A percentile compares a stretch with the other conserved stretches of the same genome.
Evolutionary conservation across 169 alveolate genomes (phyloP).

Genomic region (Condylostoma magnum): DNA sequence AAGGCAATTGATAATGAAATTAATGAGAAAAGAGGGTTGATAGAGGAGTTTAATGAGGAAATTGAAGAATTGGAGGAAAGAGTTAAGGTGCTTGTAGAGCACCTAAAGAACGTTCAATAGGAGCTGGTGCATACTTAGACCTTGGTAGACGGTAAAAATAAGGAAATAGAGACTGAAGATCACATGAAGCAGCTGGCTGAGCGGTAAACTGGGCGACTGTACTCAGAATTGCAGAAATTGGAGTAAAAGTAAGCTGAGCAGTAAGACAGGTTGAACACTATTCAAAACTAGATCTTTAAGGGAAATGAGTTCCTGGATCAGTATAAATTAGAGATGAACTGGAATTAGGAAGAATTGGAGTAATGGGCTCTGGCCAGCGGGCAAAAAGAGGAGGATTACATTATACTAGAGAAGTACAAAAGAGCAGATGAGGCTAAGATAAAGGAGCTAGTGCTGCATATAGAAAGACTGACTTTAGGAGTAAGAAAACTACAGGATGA

Average conservation of each 20-base stretch:
- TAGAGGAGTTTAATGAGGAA: conserved; percentile 60
- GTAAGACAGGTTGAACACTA: conserved; percentile 84
- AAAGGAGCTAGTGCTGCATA: conserved; percentile 82
- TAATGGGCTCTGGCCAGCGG: conserved; percentile 95
- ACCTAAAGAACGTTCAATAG: conserved; percentile 78
- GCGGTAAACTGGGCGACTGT: conserved; percentile 81
- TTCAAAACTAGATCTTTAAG: conserved; percentile 83
- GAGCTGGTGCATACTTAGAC: conserved; percentile 88
- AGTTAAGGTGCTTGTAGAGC: conserved; percentile 78
- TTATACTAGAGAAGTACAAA: conserved; percentile 86
- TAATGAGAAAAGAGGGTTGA: conserved; percentile 58
- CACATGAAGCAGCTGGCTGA: conserved; percentile 78
- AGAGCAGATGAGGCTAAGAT: conserved; percentile 92
- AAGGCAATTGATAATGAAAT: conserved; percentile 80
- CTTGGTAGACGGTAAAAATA: conserved; percentile 82
- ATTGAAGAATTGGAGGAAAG: conserved; percentile 86
- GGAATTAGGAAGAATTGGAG: conserved; percentile 93
- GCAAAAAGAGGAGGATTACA: conserved; percentile 90
- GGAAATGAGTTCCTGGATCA: conserved; percentile 92
- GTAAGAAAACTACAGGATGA: conserved; percentile 71
- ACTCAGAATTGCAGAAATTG: conserved; percentile 75
- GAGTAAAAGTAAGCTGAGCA: conserved; percentile 77
- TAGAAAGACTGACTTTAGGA: conserved; percentile 82
- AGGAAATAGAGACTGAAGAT: conserved; percentile 89
- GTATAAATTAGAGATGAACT: conserved; percentile 90